These are phyloP conservation scores for Pestalotiopsis sp. DNA, from an alignment of 2,329 filamentous ascomycete genomes.

Conservation along the genomic window DNA sequence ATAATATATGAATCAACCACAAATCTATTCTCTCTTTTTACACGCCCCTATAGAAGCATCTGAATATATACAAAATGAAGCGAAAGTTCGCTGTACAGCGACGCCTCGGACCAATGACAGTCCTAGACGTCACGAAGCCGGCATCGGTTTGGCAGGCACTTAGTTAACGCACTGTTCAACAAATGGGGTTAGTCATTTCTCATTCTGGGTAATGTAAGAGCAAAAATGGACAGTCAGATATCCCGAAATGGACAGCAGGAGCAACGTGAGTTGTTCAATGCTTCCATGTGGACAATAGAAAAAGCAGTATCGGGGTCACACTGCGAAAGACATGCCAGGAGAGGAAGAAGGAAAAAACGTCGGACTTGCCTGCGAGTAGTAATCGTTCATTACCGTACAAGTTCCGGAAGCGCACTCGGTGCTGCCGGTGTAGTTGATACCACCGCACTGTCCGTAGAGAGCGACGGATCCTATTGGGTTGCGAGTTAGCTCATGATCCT, in stretches of 20 bases:
- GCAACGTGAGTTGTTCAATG: no score
- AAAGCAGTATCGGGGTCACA: no score
- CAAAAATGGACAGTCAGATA: no score
- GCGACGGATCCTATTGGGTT: conserved; percentile 3
- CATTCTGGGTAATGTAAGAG: no score
- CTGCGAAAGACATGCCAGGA: no score
- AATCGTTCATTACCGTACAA: conserved; percentile 12
- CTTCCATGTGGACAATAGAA: no score
- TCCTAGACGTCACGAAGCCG: neutral
- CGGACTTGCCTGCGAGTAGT: conserved; percentile 13
- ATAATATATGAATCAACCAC: neutral
- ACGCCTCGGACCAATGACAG: neutral
- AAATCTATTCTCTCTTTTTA: neutral
- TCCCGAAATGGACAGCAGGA: no score
- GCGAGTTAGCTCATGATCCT: neutral
- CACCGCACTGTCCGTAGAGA: conserved; percentile 18
- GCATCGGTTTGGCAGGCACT: neutral
- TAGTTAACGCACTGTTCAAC: conserved; percentile 14
- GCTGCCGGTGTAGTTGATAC: conserved; percentile 12
- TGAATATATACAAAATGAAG: conserved; percentile 13
- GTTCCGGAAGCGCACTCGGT: conserved; percentile 15
- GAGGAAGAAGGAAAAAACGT: no score
- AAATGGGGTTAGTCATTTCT: no score
- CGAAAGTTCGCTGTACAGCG: conserved; percentile 9
- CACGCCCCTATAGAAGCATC: neutral